Base-by-base conservation (phyloP, 2,329 filamentous ascomycete species). In the Colletotrichum agaves region DNA sequence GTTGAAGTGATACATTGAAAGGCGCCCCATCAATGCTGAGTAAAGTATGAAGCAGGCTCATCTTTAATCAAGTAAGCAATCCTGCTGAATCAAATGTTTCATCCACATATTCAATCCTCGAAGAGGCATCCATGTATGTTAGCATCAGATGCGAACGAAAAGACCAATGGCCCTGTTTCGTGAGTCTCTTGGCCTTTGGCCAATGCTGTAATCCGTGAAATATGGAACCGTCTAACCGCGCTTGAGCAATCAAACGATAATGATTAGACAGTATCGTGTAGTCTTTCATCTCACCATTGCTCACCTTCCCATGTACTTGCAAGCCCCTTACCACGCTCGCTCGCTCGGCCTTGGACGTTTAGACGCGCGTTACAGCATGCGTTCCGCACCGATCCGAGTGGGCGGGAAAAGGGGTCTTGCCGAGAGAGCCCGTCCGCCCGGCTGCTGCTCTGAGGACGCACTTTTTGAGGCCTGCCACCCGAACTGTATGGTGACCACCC, bases 321-420 rank as follows among this genome's bases (percentile, higher is more conserved):
- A 15, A 60, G 6, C 37, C 23, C 56, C 19, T 37, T 27, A 11
- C 47, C 27, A 37, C 27, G 27, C 31, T 17, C 39, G 55, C 33
- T 60, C 44, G 58, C 46, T 44, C 46, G 43, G 37, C 52, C 23
- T 67, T 39, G 52, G 44, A 41, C 13, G 21, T 35, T 43, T 19
- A 53, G 37, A 52, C 19, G 21, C 31, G 8, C 37, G 46, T 57
- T 33, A 44, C 52, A 47, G 47, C 56, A 53, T 37, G 35, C 52
- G 19, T n/a, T 4, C 37, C 60, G 64, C 37, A 67, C 46, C 39
- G 60, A 47, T 52, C 52, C 60, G 21, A 52, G 52, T 67, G 39
- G 33, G 49, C 27, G 39, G 21, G 13, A 15, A n/a, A 39, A 37
- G n/a, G 33, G 19, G 13, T 21, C 13, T 37, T 12, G 21, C 21